Evolutionary conservation across 2,329 filamentous ascomycete genomes (phyloP), one percentile per base, ranked within the genome.

Genomic region (Nemania diffusa): DNA sequence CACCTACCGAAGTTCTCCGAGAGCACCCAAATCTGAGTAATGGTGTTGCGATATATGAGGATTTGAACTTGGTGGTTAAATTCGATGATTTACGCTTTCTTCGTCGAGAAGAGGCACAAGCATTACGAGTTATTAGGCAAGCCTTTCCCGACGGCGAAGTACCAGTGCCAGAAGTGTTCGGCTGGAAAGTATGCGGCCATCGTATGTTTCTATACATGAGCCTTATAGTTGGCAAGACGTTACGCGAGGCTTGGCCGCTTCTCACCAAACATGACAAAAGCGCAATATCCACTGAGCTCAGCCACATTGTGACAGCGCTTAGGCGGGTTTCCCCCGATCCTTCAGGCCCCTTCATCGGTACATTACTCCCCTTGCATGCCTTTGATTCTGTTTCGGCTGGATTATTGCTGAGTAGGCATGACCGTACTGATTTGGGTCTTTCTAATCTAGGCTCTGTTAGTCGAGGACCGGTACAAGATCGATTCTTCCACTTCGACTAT

Each of bases 401-500:
- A 57, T 57, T 57, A 57, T 57, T 57, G 37, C 37, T 46, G 24
- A 57, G 37, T 46, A 57, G 53, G 53, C 53, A 57, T 57, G 37
- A 46, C 53, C 53, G 53, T 57, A 57, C 26, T 57, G 22, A 57
- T 57, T 27, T 57, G 24, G 34, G 24, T 57, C 34, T 52, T 52
- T 51, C 48, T 60, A 32, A 60, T 52, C 24, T 53, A 62, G 58
- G 58, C 50, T 62, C 58, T 55, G 27, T 63, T 20, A 57, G 60
- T 57, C 51, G 51, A 57, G 60, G 50, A 51, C 60, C 51, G 22
- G 60, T 63, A 37, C 60, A 63, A 57, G 51, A 63, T 57, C 60
- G 42, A 63, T 63, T 63, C 51, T 63, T 63, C 60, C 51, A 56
- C 51, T 55, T 56, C 51, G 60, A 29, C 51, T 63, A 63, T 57